phyloP scores from a whole-genome alignment of 73 alveolate genomes.

The Paramecium pentaurelia region DNA sequence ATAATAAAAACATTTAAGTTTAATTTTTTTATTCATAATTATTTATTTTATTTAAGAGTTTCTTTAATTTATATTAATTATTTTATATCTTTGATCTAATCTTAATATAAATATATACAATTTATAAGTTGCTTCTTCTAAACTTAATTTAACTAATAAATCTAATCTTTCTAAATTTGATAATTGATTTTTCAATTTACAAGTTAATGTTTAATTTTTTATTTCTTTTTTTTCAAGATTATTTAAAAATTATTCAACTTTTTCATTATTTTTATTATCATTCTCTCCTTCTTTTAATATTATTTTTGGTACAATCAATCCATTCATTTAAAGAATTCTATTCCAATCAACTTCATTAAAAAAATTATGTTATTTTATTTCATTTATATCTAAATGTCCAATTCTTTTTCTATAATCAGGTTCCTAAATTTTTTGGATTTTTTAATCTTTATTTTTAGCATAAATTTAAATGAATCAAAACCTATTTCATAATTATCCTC shows the following conservation, averaged over 20 bases:
- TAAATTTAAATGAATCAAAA: too few relatives aligned
- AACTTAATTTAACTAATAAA: slow-evolving; percentile 44
- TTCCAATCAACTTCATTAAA: slow-evolving; percentile 84
- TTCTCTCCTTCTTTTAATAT: slow-evolving; percentile 35
- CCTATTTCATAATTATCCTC: not conserved
- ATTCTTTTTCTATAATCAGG: slow-evolving; percentile 83
- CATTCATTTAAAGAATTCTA: not conserved
- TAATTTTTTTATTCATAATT: not conserved
- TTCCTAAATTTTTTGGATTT: too few relatives aligned
- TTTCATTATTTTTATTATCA: slow-evolving; percentile 33
- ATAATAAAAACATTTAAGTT: not conserved
- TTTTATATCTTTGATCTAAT: not conserved
- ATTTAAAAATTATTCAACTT: slow-evolving; percentile 50
- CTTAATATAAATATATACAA: not conserved
- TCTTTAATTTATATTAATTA: not conserved
- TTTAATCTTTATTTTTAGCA: too few relatives aligned
- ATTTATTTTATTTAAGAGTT: not conserved
- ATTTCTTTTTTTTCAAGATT: not conserved
- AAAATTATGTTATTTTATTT: slow-evolving; percentile 85
- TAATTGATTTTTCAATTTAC: slow-evolving; percentile 1
- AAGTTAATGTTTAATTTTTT: slow-evolving; percentile 26
- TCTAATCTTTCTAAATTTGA: slow-evolving; percentile 57
- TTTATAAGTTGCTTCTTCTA: slow-evolving; percentile 51
- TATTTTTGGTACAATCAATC: slow-evolving; percentile 33
- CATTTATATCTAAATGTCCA: slow-evolving; percentile 81